Conservation (phyloP, 2,329 filamentous ascomycete species). For the Neonectria neomacrospora region DNA sequence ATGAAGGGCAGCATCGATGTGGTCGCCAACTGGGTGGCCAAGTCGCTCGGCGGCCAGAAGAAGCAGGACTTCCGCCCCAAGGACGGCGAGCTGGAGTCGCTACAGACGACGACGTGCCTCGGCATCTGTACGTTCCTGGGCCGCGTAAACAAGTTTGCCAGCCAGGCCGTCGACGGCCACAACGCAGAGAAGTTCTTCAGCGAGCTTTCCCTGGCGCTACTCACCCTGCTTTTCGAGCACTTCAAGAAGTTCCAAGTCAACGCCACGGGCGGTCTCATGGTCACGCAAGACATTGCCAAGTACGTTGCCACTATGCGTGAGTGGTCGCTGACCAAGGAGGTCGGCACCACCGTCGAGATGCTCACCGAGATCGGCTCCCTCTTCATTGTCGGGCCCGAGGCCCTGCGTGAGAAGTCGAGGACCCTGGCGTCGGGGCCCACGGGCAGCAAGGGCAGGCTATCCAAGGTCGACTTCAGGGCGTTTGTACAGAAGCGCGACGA, state of each 20-base stretch:
- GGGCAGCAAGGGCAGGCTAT: conserved; percentile 63
- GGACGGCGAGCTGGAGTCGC: conserved; percentile 80
- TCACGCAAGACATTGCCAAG: conserved; percentile 94
- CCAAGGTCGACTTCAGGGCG: conserved; percentile 78
- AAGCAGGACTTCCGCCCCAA: conserved; percentile 91
- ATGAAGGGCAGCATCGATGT: conserved; percentile 71
- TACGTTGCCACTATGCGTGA: conserved; percentile 88
- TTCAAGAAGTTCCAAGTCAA: conserved; percentile 95
- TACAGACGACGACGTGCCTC: conserved; percentile 88
- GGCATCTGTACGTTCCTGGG: conserved; percentile 83
- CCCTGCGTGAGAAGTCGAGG: conserved; percentile 75
- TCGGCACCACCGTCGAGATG: conserved; percentile 79
- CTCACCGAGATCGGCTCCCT: conserved; percentile 93
- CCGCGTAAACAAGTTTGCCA: conserved; percentile 70
- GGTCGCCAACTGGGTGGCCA: conserved; percentile 78
- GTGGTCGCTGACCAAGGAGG: conserved; percentile 80
- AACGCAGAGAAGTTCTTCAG: conserved; percentile 86
- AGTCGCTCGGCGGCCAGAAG: conserved; percentile 79
- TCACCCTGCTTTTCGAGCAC: conserved; percentile 85
- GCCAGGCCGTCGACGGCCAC: conserved; percentile 79
- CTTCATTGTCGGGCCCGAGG: conserved; percentile 91
- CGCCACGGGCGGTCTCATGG: conserved; percentile 91
- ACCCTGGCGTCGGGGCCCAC: conserved; percentile 60
- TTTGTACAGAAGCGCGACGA: conserved; percentile 91
- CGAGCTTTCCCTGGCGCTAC: conserved; percentile 84